Conservation (phyloP, 306 rosid genomes). For the Quercus dentata region DNA sequence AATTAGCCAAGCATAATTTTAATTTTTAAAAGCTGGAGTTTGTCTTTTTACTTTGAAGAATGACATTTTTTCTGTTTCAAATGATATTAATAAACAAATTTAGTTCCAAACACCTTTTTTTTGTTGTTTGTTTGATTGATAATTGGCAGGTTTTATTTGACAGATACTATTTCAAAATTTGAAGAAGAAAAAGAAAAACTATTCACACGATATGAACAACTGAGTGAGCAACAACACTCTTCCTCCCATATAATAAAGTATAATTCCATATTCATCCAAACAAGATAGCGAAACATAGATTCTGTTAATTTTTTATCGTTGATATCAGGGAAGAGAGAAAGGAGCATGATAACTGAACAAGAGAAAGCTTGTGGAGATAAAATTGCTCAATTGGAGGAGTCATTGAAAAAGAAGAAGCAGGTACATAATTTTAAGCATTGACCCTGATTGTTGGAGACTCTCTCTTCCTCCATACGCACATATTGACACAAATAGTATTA, state of each 20-base stretch:
- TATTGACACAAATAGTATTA: not conserved
- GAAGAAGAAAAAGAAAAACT: constrained; percentile 94
- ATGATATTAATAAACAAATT: not conserved
- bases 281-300: not conserved
- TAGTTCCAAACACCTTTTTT: not conserved
- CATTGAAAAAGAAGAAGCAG: constrained; percentile 88
- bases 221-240: constrained; percentile 51
- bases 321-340: constrained; percentile 78
- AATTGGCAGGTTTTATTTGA: constrained; percentile 13
- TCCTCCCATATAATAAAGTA: not conserved
- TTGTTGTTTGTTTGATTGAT: constrained; percentile 10
- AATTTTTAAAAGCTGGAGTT: not conserved
- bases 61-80: not conserved
- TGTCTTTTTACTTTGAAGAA: not conserved
- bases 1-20: not conserved
- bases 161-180: constrained; percentile 75
- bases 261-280: not conserved
- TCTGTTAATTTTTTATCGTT: constrained; percentile 1
- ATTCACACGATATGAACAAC: constrained; percentile 71
- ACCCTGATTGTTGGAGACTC: not conserved
- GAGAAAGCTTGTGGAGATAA: constrained; percentile 71
- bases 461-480: not conserved
- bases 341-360: constrained; percentile 60
- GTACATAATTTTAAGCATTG: constrained; percentile 27
- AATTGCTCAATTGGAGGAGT: constrained; percentile 68